These are phyloP conservation scores for Conringia planisiliqua DNA, from an alignment of 345 rosid species.

Conservation along the genomic window DNA sequence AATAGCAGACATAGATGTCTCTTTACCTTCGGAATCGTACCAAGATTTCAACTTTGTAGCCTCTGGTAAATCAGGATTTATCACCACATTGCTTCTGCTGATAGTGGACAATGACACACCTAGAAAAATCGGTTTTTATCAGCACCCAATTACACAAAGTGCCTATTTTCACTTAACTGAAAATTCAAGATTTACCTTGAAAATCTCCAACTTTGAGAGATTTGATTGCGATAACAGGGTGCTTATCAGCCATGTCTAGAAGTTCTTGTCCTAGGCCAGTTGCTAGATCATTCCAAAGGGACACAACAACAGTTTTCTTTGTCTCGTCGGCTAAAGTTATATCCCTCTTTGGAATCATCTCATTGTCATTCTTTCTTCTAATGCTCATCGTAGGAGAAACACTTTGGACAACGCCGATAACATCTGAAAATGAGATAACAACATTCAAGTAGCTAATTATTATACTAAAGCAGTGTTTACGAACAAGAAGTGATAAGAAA, in stretches of 20 bases:
- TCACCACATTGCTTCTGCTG: constrained; percentile 54
- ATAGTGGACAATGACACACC: constrained; percentile 81
- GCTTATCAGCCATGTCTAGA: constrained; percentile 60
- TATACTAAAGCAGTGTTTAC: background rate
- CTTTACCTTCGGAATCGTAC: constrained; percentile 91
- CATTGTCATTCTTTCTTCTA: constrained; percentile 72
- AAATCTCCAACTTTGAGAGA: constrained; percentile 85
- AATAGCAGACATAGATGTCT: constrained; percentile 65
- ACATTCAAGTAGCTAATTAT: background rate
- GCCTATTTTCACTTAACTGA: background rate
- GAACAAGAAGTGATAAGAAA: background rate
- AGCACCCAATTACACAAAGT: background rate
- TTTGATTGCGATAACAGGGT: constrained; percentile 77
- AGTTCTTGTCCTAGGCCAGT: constrained; percentile 71
- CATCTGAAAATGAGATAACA: constrained; percentile 42
- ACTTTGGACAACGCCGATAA: constrained; percentile 85
- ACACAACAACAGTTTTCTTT: constrained; percentile 79
- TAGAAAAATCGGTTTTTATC: constrained; percentile 25
- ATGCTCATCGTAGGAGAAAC: constrained; percentile 78
- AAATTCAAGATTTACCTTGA: constrained; percentile 55
- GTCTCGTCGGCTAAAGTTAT: constrained; percentile 74
- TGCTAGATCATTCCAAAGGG: constrained; percentile 92
- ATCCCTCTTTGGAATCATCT: constrained; percentile 85
- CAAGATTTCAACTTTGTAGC: constrained; percentile 66
- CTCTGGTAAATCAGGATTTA: constrained; percentile 74